Base-by-base conservation (phyloP, 768 basidiomycete species). In the Rhizopogon vinicolor region DNA sequence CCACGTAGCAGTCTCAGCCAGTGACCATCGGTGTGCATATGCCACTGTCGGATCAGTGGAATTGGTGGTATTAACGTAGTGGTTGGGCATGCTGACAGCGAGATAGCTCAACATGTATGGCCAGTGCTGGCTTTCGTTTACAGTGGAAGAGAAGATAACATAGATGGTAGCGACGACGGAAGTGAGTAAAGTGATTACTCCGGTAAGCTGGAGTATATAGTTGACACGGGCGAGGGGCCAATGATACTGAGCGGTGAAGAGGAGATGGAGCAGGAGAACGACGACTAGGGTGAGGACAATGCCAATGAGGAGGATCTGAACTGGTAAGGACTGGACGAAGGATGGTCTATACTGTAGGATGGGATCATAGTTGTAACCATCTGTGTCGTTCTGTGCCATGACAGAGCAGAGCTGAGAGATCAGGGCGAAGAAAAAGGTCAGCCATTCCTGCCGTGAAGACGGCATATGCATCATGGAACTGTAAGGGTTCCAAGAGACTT, bases 91-190 rank as follows among this genome's bases (percentile, higher is more conserved):
- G 57, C 84, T 78, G 39, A 95, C 83, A 7, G 91, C 85, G 53
- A 98, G 79, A 64, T 97, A 99, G 63, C 87, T 88, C 41, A 98
- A 83, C 91, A 97, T 96, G 70, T 93, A 99, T 0, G 97, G 95
- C 93, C 93, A 97, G 41, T 75, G 73, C 59, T 81, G 76, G 62
- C 89, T 91, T 65, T 89, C 83, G 2, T 73, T 62, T 3, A 80
- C 69, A 1, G 86, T 74, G 0, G 80, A 74, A 2, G 79, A 73
- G 6, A 96, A 76, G 18, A 96, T 79, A 60, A 93, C 81, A 65
- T 85, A 82, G 45, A 95, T 75, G 1, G 89, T 91, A 8, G 91
- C 89, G 45, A 86, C 79, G 52, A 89, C 78, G 14, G 87, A 88
- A 37, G 88, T 79, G 55, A 97, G 80, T 19, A 96, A 84, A 3